Base-by-base conservation (phyloP, 257 asterid species). In the Ilex asprella region DNA sequence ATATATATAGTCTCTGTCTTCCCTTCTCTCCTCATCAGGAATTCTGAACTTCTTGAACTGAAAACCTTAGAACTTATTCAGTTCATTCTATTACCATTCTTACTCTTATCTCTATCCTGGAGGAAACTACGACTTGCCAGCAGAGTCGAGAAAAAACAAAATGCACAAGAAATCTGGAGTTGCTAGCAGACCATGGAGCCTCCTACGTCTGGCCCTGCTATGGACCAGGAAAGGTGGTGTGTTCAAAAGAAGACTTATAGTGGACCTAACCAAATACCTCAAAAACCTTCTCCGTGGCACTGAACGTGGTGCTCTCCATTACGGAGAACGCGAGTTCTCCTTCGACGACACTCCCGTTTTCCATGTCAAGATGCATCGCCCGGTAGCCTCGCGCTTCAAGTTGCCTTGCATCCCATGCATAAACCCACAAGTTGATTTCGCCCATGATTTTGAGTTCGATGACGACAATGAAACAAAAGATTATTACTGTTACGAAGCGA, bases 331-430 rank as follows among this genome's bases (percentile, higher is more conserved):
- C 2, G 80, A 89, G 74, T 74, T 86, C n/a, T 82, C 95, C 8
- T 86, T 89, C 43, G 87, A 78, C 35, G 84, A 83, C 8, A 79
- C 95, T 0, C 97, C 95, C 0, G 59, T 82, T 1, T 46, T 81
- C 43, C 85, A 75, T 30, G 69, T 89, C 4, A 86, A 71, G 55
- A 84, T 89, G 95, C 78, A 73, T 62, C 91, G 95, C 14, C 94
- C 91, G 31, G 62, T 94, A 29, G 82, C 95, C 7, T 63, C 84
- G 44, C 77, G 85, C 6, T 86, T 86, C 77, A 89, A 76, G 75
- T 49, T 89, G 81, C 96, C 95, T 0, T 68, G 66, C 13, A 81
- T 89, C 0, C 95, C 97, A 12, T 90, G 97, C 77, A 83, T 90
- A 68, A 83, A 69, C n/a, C 81, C 91, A 1, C 75, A 61, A 1